Evolutionary conservation across 2,329 filamentous ascomycete genomes (phyloP), one percentile per base, ranked within the genome.

Genomic region (Cytospora paraplurivora): DNA sequence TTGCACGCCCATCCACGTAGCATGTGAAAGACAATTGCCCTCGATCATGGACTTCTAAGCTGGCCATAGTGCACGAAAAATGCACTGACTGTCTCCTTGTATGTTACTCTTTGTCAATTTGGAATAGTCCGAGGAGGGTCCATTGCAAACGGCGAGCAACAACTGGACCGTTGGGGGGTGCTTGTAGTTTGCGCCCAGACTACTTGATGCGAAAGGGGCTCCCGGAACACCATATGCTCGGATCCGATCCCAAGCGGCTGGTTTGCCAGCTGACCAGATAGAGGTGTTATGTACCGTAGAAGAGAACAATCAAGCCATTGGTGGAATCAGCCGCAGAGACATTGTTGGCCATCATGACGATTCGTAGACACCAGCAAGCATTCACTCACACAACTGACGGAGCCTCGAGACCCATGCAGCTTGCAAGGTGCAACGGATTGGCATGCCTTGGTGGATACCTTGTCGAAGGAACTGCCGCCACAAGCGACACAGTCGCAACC

Each of bases 111-210:
- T n/a, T 52, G 47, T n/a, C 8, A 33, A 15, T 32, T 15, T n/a
- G 47, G 17, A 35, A 12, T 38, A 33, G 33, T 33, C 8, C 53
- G 21, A 54, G 35, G 35, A 38, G 35, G 32, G 34, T 35, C 35
- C 50, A 35, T 44, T 44, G 34, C 37, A 53, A 37, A 53, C 21
- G 21, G 47, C 34, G 57, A 37, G 19, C 49, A 33, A 17, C 27
- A 34, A 53, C 7, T 17, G 56, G 57, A 17, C 15, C 32, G 19
- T 17, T 10, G 21, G 41, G 33, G 32, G 57, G 34, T 37, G 57
- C 52, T 59, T 35, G 49, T 44, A 27, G 34, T 59, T 53, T 59
- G 51, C 51, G 58, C 38, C 32, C 51, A 55, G 58, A 37, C 58
- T 61, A 38, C 27, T 54, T 32, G 51, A 54, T 37, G 15, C 2